Percentiles rank a stretch among this genome's conserved stretches.
Conservation (phyloP, 164 flowering plant species). For the Vitis vinifera region ASM3070453v1 NC_081822.1:8682001-8682500, state of each 20-base stretch:
- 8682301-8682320: background rate
- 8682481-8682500: conserved; percentile 35
- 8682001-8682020: background rate
- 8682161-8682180: conserved; percentile 59
- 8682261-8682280: background rate
- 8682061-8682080: background rate
- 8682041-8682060: conserved; percentile 13
- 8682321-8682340: background rate
- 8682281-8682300: background rate
- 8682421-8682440: conserved; percentile 76
- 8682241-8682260: background rate
- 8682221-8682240: conserved; percentile 72
- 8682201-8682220: conserved; percentile 73
- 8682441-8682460: conserved; percentile 78
- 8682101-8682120: conserved; percentile 50
- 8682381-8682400: conserved; percentile 79
- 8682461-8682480: conserved; percentile 80
- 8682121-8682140: conserved; percentile 72
- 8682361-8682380: conserved; percentile 77
- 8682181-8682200: conserved; percentile 78
- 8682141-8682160: conserved; percentile 79
- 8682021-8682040: background rate
- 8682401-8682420: conserved; percentile 67
- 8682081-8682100: background rate
- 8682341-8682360: conserved; percentile 69